These are phyloP conservation scores for Sicyos edulis DNA, from an alignment of 306 rosid genomes.

Conservation along the genomic window DNA sequence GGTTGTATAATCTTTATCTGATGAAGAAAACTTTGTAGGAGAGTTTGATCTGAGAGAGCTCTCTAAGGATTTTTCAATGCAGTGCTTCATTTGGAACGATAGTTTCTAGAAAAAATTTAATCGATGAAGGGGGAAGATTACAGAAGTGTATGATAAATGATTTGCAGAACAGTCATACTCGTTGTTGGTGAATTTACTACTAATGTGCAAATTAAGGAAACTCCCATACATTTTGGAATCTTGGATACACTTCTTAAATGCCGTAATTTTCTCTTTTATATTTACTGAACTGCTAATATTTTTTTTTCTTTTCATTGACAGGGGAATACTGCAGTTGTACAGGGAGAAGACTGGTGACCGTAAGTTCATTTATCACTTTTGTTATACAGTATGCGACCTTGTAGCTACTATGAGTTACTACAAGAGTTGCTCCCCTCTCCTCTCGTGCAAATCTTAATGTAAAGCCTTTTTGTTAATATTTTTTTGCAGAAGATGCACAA, in stretches of 20 bases:
- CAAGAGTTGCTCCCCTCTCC: not conserved
- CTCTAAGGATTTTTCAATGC: not conserved
- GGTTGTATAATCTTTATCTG: not conserved
- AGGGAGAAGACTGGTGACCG: slow-evolving; percentile 79
- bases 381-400: not conserved
- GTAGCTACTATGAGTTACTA: not conserved
- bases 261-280: not conserved
- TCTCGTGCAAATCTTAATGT: not conserved
- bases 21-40: not conserved
- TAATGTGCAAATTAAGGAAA: not conserved
- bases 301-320: slow-evolving; percentile 27
- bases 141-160: too few species aligned
- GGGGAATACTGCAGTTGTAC: slow-evolving; percentile 71
- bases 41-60: not conserved
- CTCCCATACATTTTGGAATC: not conserved
- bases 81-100: not conserved
- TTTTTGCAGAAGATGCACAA: slow-evolving; percentile 82
- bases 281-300: not conserved
- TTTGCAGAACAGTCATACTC: too few species aligned
- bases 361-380: slow-evolving; percentile 30
- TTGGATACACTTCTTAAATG: not conserved
- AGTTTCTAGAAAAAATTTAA: not conserved
- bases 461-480: slow-evolving; percentile 17
- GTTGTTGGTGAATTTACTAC: too few species aligned
- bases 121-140: too few species aligned